Conservation (phyloP, 2,329 filamentous ascomycete species). For the Pseudocercospora fuligena region DNA sequence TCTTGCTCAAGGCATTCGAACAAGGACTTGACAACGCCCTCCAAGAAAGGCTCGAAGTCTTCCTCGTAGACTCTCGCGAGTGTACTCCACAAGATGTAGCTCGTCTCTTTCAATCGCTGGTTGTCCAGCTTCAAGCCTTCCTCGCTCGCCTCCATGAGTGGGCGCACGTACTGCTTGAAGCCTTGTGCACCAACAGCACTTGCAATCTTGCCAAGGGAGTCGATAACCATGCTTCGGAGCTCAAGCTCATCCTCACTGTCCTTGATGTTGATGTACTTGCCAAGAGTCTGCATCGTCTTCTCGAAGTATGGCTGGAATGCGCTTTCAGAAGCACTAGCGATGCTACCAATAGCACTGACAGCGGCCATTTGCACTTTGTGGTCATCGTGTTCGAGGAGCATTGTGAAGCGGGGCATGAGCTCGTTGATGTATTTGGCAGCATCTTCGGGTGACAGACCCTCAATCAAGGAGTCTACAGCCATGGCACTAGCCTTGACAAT, state of each 20-base stretch:
- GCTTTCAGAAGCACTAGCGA: constrained; percentile 81
- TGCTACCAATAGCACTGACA: constrained; percentile 85
- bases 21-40: constrained; percentile 77
- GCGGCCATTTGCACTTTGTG: constrained; percentile 88
- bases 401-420: constrained; percentile 82
- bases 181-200: constrained; percentile 80
- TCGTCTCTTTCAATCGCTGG: constrained; percentile 89
- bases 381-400: constrained; percentile 81
- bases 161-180: constrained; percentile 89
- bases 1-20: constrained; percentile 88
- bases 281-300: constrained; percentile 86
- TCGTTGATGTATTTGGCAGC: constrained; percentile 81
- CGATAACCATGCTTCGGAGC: constrained; percentile 84
- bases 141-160: constrained; percentile 89
- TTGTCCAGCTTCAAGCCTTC: constrained; percentile 88
- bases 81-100: constrained; percentile 95
- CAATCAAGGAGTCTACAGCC: constrained; percentile 88
- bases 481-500: constrained; percentile 90
- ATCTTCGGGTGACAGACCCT: constrained; percentile 79
- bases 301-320: constrained; percentile 91
- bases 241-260: constrained; percentile 88
- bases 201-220: constrained; percentile 92
- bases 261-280: constrained; percentile 82
- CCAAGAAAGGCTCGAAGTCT: constrained; percentile 77
- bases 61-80: constrained; percentile 92